Conservation (phyloP, 257 asterid species). For the Coffea eugenioides region DNA sequence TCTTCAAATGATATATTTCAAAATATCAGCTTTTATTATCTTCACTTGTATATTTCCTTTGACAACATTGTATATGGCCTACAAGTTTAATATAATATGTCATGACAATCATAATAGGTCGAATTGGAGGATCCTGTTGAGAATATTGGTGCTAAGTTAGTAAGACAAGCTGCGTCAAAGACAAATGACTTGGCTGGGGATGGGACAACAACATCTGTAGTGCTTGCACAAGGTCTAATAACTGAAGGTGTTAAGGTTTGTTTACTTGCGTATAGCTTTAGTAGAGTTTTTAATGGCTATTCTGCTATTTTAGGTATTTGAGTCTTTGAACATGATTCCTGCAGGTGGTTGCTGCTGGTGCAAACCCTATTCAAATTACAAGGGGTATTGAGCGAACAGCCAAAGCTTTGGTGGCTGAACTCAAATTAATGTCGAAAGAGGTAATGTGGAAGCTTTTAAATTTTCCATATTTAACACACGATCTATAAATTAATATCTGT, state of each 20-base stretch:
- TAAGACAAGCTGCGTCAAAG: conserved; percentile 44
- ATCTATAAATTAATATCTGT: neutral
- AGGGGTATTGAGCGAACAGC: conserved; percentile 55
- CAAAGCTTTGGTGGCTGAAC: conserved; percentile 54
- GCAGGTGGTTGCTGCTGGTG: conserved; percentile 67
- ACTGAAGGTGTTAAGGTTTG: conserved; percentile 42
- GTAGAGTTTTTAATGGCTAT: neutral
- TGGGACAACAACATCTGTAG: conserved; percentile 44
- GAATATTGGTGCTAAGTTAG: conserved; percentile 40
- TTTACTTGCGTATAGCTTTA: neutral
- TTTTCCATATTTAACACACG: neutral
- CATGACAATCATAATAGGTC: conserved; percentile 20
- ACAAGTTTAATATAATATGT: neutral
- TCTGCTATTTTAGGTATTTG: neutral
- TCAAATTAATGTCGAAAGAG: conserved; percentile 54
- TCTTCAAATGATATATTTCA: neutral
- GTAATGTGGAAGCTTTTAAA: conserved; percentile 17
- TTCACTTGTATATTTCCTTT: neutral
- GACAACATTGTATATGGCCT: neutral
- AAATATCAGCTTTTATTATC: neutral
- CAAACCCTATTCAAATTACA: conserved; percentile 57
- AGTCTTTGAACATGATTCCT: neutral
- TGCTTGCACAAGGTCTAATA: conserved; percentile 41
- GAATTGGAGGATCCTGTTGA: conserved; percentile 46
- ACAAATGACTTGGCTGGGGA: conserved; percentile 47